Conservation (phyloP, 805 yeast species). For the Myxozyma neotropica region DNA sequence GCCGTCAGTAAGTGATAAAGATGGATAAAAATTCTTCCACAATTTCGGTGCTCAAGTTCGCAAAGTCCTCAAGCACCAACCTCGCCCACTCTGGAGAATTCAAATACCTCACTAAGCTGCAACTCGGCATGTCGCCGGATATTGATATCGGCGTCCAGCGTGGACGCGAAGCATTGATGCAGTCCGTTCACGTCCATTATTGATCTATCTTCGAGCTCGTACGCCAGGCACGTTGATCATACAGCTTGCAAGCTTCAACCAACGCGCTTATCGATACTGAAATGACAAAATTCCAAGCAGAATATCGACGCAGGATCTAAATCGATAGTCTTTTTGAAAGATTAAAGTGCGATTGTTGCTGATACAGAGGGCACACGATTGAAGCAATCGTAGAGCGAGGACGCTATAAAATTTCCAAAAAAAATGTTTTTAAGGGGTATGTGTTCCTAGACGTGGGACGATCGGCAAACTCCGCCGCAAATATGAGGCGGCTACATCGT, state of each 20-base stretch:
- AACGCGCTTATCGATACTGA: not conserved
- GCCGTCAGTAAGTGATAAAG: not conserved
- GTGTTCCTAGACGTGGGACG: not conserved
- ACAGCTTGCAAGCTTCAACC: not conserved
- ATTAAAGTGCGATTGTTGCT: not conserved
- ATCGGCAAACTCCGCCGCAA: too few relatives aligned
- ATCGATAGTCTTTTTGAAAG: not conserved
- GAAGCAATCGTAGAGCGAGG: not conserved
- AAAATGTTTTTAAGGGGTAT: not conserved
- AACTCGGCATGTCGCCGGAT: conserved; percentile 70
- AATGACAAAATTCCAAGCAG: not conserved
- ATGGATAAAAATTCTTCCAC: not conserved
- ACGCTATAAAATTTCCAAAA: not conserved
- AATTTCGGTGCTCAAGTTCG: not conserved
- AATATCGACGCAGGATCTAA: not conserved
- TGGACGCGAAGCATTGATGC: conserved; percentile 76
- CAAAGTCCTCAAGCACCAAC: not conserved
- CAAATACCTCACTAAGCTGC: conserved; percentile 51
- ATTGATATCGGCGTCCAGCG: conserved; percentile 66
- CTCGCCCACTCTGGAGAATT: not conserved
- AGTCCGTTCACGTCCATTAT: conserved; percentile 69
- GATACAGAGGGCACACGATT: not conserved
- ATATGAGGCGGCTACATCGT: too few relatives aligned
- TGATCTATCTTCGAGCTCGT: not conserved
- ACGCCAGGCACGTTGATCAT: not conserved